A percentile compares a stretch with the other conserved stretches of the same genome.
Evolutionary conservation across 2,329 filamentous ascomycete species (phyloP).

Genomic region (Pseudogymnoascus sp.): DNA sequence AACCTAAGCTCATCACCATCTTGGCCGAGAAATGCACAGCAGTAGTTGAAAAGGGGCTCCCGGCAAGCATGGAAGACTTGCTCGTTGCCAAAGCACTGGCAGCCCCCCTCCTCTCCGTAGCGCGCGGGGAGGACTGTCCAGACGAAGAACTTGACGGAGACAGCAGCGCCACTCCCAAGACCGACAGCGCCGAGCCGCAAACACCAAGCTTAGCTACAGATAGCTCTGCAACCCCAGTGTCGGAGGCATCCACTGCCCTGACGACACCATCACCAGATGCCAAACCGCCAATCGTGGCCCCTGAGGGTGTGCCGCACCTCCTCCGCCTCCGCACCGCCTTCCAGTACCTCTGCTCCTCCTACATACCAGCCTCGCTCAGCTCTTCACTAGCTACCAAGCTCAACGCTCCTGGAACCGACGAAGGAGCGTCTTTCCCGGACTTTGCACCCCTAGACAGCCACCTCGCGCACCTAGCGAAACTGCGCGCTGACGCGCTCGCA

Average conservation of each 20-base stretch:
- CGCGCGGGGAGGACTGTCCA: constrained; percentile 41
- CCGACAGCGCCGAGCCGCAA: constrained; percentile 27
- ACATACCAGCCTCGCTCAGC: constrained; percentile 34
- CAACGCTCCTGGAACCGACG: constrained; percentile 10
- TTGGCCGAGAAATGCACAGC: constrained; percentile 63
- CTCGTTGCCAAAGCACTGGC: constrained; percentile 73
- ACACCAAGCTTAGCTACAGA: constrained; percentile 23
- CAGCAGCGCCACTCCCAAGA: constrained; percentile 25
- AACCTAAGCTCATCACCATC: constrained; percentile 58
- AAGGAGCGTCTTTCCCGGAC: constrained; percentile 39
- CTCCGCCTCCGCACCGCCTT: constrained; percentile 42
- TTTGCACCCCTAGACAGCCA: constrained; percentile 67
- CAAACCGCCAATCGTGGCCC: constrained; percentile 19
- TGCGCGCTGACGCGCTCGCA: constrained; percentile 64
- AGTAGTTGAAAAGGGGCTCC: constrained; percentile 59
- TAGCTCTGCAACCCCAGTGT: constrained; percentile 30
- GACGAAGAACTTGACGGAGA: constrained; percentile 20
- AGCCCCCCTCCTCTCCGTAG: constrained; percentile 63
- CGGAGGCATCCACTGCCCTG: constrained; percentile 30
- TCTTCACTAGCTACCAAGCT: constrained; percentile 32
- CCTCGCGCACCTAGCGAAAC: constrained; percentile 53
- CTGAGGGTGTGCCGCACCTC: constrained; percentile 33
- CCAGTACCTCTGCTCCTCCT: constrained; percentile 41
- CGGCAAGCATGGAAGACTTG: constrained; percentile 73
- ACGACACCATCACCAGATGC: constrained; percentile 28